Base-by-base conservation (phyloP, 1,139 yeast species). In the Pichia sp. region DNA sequence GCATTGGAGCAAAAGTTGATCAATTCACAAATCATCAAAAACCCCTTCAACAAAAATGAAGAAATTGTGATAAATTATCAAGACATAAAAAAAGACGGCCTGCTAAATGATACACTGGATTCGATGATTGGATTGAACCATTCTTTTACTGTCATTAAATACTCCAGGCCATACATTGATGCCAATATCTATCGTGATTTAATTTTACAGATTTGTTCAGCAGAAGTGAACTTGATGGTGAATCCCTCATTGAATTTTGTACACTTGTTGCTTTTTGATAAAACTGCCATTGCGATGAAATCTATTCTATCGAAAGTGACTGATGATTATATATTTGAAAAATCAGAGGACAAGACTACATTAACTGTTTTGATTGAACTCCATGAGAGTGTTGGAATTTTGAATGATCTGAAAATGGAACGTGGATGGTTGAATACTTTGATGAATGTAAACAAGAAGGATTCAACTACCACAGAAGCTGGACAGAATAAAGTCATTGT, bases 1-100 rank as follows among this genome's bases (percentile, higher is more conserved):
- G 88, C 79, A 41, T 66, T 88, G 39, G 95, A 85, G 59, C 95
- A 88, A 63, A 66, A 72, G 48, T 62, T 87, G 36, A 60, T 84
- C n/a, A 73, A 73, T 38, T 76, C 73, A 53, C 63, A 62, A 34
- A 69, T 85, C 26, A 49, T 65, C 1, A 64, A 62, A 44, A 81
- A 82, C 55, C 83, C 85, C 0, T 69, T 74, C 51, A 57, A 70
- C 1, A 57, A 60, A 10, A 51, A 55, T 3, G 79, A 77, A 51
- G 88, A 82, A 51, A 83, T 87, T 9, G 55, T 77, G 0, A 52
- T 88, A 1, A 62, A 71, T 33, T 50, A 82, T 33, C 58, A 64
- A 34, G 80, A 82, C 58, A 42, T 85, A 10, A 62, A 63, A 34
- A 64, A 63, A 9, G 64, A 65, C 33, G 80, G 83, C 0, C 47